phyloP scores from a whole-genome alignment of 495 filamentous ascomycete species.

The Xylaria flabelliformis region DNA sequence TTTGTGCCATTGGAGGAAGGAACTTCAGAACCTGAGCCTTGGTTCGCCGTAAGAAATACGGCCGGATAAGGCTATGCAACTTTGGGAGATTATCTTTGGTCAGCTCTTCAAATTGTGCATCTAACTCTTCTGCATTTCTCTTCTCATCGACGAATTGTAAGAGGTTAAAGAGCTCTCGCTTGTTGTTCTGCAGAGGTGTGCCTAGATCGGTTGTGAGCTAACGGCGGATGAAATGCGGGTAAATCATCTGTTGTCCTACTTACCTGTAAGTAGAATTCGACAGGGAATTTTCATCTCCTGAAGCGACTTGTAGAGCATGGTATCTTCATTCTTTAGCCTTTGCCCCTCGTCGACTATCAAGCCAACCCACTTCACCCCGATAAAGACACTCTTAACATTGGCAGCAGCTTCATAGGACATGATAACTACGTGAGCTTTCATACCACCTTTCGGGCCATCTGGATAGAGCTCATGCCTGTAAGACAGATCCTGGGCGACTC shows the following conservation, averaged over 20 bases:
- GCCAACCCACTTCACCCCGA: slow-evolving; percentile 78
- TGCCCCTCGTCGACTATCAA: slow-evolving; percentile 97
- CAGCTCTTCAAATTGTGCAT: slow-evolving; percentile 74
- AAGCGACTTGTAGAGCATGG: slow-evolving; percentile 77
- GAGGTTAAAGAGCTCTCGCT: slow-evolving; percentile 91
- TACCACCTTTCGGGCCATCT: slow-evolving; percentile 50
- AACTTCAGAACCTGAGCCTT: slow-evolving; percentile 89
- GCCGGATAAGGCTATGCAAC: slow-evolving; percentile 84
- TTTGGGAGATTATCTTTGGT: slow-evolving; percentile 79
- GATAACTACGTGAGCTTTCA: slow-evolving; percentile 89
- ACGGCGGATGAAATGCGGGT: neutral
- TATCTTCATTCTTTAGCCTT: slow-evolving; percentile 91
- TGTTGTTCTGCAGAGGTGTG: slow-evolving; percentile 95
- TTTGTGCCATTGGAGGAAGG: slow-evolving; percentile 89
- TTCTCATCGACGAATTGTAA: slow-evolving; percentile 83
- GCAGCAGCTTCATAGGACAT: slow-evolving; percentile 91
- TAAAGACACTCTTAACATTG: slow-evolving; percentile 71
- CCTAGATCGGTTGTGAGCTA: slow-evolving; percentile 41
- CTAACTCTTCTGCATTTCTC: slow-evolving; percentile 72
- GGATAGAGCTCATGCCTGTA: slow-evolving; percentile 85
- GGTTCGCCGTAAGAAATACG: slow-evolving; percentile 75
- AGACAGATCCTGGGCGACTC: slow-evolving; percentile 70
- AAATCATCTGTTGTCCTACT: slow-evolving; percentile 30
- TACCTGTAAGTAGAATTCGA: slow-evolving; percentile 79
- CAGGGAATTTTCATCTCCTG: slow-evolving; percentile 74